Evolutionary conservation across 805 yeast species (phyloP).

Genomic region (Starmerella cellae): DNA sequence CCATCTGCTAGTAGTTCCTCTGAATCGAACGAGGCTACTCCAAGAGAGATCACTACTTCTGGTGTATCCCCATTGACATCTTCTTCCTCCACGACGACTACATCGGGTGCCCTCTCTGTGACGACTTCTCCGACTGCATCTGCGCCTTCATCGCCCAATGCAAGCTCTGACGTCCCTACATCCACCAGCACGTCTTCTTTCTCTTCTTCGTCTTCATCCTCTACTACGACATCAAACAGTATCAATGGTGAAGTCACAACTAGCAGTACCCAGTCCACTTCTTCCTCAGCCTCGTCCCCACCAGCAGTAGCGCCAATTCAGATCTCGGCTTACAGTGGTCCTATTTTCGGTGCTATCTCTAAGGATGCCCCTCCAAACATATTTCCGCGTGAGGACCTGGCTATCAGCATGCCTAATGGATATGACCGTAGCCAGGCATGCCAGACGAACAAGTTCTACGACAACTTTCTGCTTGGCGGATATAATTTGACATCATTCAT

Average conservation of each 20-base stretch:
- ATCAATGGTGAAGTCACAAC: conserved; percentile 1
- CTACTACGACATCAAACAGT: neutral
- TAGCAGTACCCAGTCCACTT: conserved; percentile 3
- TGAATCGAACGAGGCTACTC: neutral
- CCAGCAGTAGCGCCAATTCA: conserved; percentile 10
- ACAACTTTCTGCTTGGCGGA: conserved; percentile 44
- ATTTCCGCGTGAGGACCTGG: conserved; percentile 36
- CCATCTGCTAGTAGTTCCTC: conserved; percentile 4
- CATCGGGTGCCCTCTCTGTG: conserved; percentile 1
- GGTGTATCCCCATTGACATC: neutral
- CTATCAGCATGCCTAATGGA: conserved; percentile 36
- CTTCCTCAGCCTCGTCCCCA: conserved; percentile 4
- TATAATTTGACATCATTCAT: conserved; percentile 46
- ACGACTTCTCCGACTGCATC: neutral
- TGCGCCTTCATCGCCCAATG: neutral
- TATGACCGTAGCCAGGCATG: conserved; percentile 37
- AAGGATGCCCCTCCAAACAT: conserved; percentile 35
- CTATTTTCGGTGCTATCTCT: conserved; percentile 39
- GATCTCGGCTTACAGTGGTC: conserved; percentile 24
- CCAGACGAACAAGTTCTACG: conserved; percentile 67
- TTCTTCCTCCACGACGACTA: neutral
- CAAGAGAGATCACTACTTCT: conserved; percentile 1
- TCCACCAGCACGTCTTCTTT: neutral
- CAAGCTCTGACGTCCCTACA: neutral
- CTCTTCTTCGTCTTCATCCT: neutral